Base-by-base conservation (phyloP, 2,329 filamentous ascomycete species). In the Scytalidium lignicola region DNA sequence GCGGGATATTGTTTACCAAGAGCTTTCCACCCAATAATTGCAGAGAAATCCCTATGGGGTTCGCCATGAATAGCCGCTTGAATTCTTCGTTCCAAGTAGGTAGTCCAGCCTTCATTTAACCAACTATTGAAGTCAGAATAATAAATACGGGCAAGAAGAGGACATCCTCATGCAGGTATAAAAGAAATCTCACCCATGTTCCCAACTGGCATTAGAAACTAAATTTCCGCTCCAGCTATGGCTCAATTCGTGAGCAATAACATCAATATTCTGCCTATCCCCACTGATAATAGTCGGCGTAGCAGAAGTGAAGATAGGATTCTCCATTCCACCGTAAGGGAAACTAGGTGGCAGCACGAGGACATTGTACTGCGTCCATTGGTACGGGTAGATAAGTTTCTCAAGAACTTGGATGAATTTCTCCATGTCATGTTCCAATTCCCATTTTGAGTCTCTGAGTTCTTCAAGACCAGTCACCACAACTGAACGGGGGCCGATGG, bases 321-420 rank as follows among this genome's bases (percentile, higher is more conserved):
- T 96, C 67, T 95, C 90, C 57, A 61, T 44, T 60, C 86, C 87
- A 61, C 89, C 90, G 60, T 93, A 95, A 0, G 90, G 90, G 66
- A 95, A 97, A 58, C 87, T 92, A 1, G 90, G 88, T 3, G 92
- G 92, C 26, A 97, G 74, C 3, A 96, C 86, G 19, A 97, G 74
- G 9, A 96, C 88, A 58, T 97, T 97, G 74, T 97, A 97, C 58
- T 91, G 85, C 15, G 89, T 91, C 93, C 93, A 99, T 51, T 82
- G 81, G 67, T 99, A 97, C 1, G 89, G 88, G 59, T 90, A 95
- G 43, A 96, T 82, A 41, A 84, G 69, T 62, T 80, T 80, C 70
- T 96, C 92, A 1, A 91, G 89, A 15, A 88, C 83, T 55, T 91
- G 80, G 67, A 99, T 86, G 66, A 95, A 97, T 60, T 86, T 90